phyloP scores from a whole-genome alignment of 2,329 filamentous ascomycete species.

The Aureobasidium sp. region DNA sequence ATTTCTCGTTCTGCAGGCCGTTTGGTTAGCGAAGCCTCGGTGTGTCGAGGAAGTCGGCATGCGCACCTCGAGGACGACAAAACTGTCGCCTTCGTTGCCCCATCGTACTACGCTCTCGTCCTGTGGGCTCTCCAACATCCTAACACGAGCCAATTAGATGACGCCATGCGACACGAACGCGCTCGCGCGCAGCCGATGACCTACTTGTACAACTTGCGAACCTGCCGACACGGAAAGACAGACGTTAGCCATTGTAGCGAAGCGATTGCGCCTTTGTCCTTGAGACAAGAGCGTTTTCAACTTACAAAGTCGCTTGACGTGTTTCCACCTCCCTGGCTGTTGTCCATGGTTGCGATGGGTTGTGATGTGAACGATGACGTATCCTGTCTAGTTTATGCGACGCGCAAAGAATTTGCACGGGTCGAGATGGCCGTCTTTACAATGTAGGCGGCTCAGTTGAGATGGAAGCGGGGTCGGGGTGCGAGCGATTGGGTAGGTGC shows the following conservation, averaged over 20 bases:
- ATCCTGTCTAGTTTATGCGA: not conserved
- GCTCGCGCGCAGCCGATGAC: slow-evolving; percentile 23
- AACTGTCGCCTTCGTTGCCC: slow-evolving; percentile 91
- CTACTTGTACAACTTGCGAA: slow-evolving; percentile 98
- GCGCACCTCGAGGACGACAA: slow-evolving; percentile 85
- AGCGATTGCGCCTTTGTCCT: not conserved
- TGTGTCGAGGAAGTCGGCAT: slow-evolving; percentile 18
- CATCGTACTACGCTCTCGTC: slow-evolving; percentile 91
- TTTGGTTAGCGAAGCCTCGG: slow-evolving; percentile 6
- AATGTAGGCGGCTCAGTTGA: not conserved
- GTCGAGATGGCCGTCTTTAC: not conserved
- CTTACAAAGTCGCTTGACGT: slow-evolving; percentile 95
- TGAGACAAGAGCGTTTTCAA: slow-evolving; percentile 24
- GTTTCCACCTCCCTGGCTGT: slow-evolving; percentile 42
- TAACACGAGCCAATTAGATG: slow-evolving; percentile 33
- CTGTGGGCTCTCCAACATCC: slow-evolving; percentile 92
- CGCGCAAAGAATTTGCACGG: not conserved
- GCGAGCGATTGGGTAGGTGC: not conserved
- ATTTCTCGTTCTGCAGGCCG: slow-evolving; percentile 75
- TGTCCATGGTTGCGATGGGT: slow-evolving; percentile 33
- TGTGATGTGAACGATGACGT: slow-evolving; percentile 5
- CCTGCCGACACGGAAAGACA: slow-evolving; percentile 44
- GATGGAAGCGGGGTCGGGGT: not conserved
- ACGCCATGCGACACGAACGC: not conserved
- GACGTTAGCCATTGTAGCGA: not conserved